These are phyloP conservation scores for Myriosclerotinia duriaeana DNA, from an alignment of 2,329 filamentous ascomycete genomes.

Conservation along the genomic window DNA sequence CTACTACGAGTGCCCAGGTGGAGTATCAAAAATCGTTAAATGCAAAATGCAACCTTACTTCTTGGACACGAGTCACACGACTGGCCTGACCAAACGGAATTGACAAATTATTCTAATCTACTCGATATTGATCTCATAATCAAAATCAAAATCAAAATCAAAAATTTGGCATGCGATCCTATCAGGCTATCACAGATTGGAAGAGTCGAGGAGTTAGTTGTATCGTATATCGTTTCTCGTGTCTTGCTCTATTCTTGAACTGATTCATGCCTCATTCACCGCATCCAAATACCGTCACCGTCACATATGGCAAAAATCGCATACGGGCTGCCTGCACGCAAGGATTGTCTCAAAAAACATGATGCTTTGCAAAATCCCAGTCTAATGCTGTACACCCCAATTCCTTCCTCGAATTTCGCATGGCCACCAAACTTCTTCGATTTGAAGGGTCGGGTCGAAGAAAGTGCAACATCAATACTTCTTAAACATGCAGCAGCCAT, in stretches of 20 bases:
- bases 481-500: constrained; percentile 28
- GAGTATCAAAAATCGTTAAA: constrained; percentile 15
- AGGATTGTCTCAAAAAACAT: constrained; percentile 23
- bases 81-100: not conserved
- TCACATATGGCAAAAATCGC: not conserved
- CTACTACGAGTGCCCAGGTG: no score
- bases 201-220: not conserved
- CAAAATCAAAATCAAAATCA: not conserved
- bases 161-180: not conserved
- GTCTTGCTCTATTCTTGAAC: not conserved
- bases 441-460: constrained; percentile 30
- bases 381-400: constrained; percentile 38
- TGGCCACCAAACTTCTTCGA: constrained; percentile 25
- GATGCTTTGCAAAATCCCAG: constrained; percentile 31
- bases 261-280: not conserved
- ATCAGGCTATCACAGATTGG: not conserved
- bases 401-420: constrained; percentile 25
- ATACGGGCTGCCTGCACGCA: not conserved
- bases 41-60: not conserved
- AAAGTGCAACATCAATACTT: constrained; percentile 35
- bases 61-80: not conserved
- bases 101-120: not conserved
- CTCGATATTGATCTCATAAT: no score
- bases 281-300: not conserved
- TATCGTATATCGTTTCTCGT: not conserved